phyloP scores from a whole-genome alignment of 2,329 filamentous ascomycete species.

The Alternaria angustiovoidea region DNA sequence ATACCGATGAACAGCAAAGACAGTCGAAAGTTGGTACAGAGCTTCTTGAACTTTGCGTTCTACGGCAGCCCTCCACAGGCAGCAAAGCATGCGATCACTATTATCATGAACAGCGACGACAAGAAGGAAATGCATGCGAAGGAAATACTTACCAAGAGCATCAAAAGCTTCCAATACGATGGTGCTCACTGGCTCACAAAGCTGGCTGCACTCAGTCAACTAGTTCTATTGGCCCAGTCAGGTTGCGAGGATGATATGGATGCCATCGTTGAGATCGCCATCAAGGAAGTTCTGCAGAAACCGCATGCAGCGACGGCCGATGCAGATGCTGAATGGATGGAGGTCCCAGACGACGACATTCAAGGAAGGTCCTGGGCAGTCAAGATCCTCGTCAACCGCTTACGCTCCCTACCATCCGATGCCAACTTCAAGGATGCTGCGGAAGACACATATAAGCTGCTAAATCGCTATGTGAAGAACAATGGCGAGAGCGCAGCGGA shows the following conservation, averaged over 20 bases:
- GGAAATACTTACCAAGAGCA: conserved; percentile 79
- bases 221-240: conserved; percentile 77
- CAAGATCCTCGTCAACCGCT: conserved; percentile 84
- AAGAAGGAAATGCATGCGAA: conserved; percentile 85
- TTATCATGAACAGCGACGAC: conserved; percentile 80
- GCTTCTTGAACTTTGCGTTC: conserved; percentile 82
- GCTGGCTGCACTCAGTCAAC: conserved; percentile 74
- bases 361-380: conserved; percentile 84
- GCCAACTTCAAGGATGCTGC: conserved; percentile 60
- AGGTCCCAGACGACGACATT: conserved; percentile 78
- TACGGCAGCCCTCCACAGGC: conserved; percentile 82
- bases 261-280: conserved; percentile 78
- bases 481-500: conserved; percentile 83
- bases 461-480: conserved; percentile 77
- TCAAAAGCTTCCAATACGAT: conserved; percentile 77
- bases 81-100: conserved; percentile 92
- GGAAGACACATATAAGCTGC: conserved; percentile 76
- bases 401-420: conserved; percentile 67
- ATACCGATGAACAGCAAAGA: conserved; percentile 65
- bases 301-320: conserved; percentile 65
- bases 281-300: conserved; percentile 76
- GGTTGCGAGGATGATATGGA: conserved; percentile 75
- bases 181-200: conserved; percentile 77
- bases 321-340: conserved; percentile 61
- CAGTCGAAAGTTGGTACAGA: conserved; percentile 82